Evolutionary conservation across 306 rosid species (phyloP).

Genomic region (Gynostemma pentaphyllum): DNA sequence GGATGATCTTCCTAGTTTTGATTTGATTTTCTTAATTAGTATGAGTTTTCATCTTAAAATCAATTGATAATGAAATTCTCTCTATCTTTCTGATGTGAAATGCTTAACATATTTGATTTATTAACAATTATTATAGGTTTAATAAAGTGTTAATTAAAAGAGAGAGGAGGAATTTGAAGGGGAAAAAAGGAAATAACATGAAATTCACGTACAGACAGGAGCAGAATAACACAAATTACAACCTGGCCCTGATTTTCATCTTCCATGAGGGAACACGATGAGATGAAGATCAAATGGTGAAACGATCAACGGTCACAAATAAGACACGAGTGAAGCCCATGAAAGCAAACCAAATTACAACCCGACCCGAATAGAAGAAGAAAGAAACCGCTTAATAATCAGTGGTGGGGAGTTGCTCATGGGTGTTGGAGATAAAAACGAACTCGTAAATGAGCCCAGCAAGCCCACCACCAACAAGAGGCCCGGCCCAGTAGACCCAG

Average conservation of each 20-base stretch:
- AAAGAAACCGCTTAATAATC: slow-evolving; percentile 26
- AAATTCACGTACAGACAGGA: slow-evolving; percentile 4
- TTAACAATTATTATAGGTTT: no score
- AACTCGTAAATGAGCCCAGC: slow-evolving; percentile 47
- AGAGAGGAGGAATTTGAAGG: neutral
- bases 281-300: neutral
- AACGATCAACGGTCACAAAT: slow-evolving; percentile 9
- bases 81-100: no score
- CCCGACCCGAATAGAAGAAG: neutral
- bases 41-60: no score
- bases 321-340: slow-evolving; percentile 5
- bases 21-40: no score
- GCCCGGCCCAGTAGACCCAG: slow-evolving; percentile 74
- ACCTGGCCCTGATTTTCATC: slow-evolving; percentile 8
- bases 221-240: slow-evolving; percentile 4
- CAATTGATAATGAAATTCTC: no score
- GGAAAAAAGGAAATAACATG: neutral
- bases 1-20: no score
- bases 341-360: no score
- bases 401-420: slow-evolving; percentile 39
- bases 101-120: no score
- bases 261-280: neutral
- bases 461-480: slow-evolving; percentile 47
- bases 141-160: no score
- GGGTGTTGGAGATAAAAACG: slow-evolving; percentile 31